Evolutionary conservation across 441 rosid genomes (phyloP).

Genomic region (Adansonia madagascariensis): DNA sequence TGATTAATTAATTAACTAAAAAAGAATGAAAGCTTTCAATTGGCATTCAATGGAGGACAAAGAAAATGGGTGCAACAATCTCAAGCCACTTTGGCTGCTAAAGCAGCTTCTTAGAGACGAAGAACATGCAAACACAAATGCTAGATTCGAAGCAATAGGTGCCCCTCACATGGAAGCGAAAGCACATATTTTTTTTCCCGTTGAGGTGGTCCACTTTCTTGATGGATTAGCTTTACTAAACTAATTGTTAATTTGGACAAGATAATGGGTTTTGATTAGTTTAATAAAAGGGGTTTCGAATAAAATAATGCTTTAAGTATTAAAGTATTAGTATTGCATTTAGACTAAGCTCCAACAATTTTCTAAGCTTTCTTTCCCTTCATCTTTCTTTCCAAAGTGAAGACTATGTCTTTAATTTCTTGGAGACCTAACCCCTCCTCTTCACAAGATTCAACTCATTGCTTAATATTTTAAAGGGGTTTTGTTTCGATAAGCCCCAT

Average conservation of each 20-base stretch:
- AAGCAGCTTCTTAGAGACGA: constrained; percentile 39
- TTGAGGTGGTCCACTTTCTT: constrained; percentile 41
- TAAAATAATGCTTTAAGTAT: constrained; percentile 21
- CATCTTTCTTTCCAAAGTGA: constrained; percentile 26
- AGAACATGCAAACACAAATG: constrained; percentile 43
- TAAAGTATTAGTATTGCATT: constrained; percentile 20
- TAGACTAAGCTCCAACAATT: constrained; percentile 29
- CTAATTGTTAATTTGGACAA: constrained; percentile 28
- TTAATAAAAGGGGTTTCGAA: constrained; percentile 32
- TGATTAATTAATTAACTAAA: constrained; percentile 28
- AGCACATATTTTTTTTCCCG: constrained; percentile 16
- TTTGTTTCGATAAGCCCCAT: constrained; percentile 24
- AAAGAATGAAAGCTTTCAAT: constrained; percentile 27
- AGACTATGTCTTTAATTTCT: constrained; percentile 32
- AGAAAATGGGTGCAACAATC: constrained; percentile 34
- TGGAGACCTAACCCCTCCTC: constrained; percentile 15
- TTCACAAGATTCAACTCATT: constrained; percentile 29
- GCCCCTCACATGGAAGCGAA: constrained; percentile 51
- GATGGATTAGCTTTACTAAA: constrained; percentile 33
- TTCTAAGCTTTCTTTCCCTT: constrained; percentile 21
- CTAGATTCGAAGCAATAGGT: constrained; percentile 46
- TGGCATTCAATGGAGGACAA: constrained; percentile 35
- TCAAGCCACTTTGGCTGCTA: constrained; percentile 40
- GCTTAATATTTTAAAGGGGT: not conserved
- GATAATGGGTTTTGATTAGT: constrained; percentile 34